These are phyloP conservation scores for Talaromyces wortmannii DNA, from an alignment of 495 filamentous ascomycete genomes.

Conservation along the genomic window DNA sequence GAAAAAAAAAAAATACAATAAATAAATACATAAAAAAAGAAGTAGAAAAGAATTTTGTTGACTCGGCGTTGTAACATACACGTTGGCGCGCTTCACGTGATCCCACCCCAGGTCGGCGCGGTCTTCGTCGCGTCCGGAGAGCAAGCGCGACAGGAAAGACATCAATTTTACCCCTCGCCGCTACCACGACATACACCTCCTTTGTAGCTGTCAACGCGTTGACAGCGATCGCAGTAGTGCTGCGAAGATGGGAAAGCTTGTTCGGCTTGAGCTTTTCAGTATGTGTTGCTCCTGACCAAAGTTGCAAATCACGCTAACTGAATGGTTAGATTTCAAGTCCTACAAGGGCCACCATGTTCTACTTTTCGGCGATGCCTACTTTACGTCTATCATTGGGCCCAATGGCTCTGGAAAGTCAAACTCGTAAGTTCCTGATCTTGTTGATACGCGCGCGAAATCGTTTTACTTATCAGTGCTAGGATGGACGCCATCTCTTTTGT, in stretches of 20 bases:
- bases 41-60: no score
- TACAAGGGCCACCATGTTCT: conserved; percentile 95
- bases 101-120: background rate
- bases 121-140: background rate
- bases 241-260: conserved; percentile 73
- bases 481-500: conserved; percentile 99
- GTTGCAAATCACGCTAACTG: background rate
- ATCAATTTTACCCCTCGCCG: background rate
- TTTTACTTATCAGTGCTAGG: conserved; percentile 33
- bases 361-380: conserved; percentile 96
- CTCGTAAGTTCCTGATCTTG: conserved; percentile 56
- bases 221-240: background rate
- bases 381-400: conserved; percentile 97
- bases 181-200: background rate
- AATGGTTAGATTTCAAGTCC: conserved; percentile 87
- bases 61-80: no score
- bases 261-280: conserved; percentile 93
- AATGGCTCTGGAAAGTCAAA: conserved; percentile 99
- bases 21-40: no score
- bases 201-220: background rate
- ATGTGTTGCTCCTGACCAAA: conserved; percentile 17
- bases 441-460: background rate
- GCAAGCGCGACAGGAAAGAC: background rate
- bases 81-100: background rate
- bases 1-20: no score